Evolutionary conservation across 257 asterid genomes (phyloP).

Genomic region (Schizonepeta tenuifolia): DNA sequence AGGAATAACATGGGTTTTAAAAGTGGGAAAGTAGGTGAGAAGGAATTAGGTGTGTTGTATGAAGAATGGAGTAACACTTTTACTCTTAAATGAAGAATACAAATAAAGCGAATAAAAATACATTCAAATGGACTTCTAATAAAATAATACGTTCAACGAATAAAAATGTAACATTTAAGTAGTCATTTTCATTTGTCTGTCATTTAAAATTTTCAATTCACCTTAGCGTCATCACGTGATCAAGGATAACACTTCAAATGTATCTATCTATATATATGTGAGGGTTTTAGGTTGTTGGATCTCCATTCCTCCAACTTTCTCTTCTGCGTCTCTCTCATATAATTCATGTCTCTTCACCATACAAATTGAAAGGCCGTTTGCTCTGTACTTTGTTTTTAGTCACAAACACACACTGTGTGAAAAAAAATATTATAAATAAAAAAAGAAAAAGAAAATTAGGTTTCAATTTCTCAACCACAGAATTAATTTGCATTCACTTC

Average conservation of each 20-base stretch:
- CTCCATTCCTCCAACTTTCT: conserved; percentile 2
- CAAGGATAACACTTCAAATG: not conserved
- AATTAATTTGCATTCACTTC: conserved; percentile 9
- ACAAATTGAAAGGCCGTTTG: conserved; percentile 9
- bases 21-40: too few relatives aligned
- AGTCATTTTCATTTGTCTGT: too few relatives aligned
- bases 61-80: too few relatives aligned
- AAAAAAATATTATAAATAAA: not conserved
- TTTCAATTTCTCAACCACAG: conserved; percentile 26
- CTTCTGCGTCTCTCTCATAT: not conserved
- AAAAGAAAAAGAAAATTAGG: not conserved
- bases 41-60: too few relatives aligned
- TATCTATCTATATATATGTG: not conserved
- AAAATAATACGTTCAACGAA: too few relatives aligned
- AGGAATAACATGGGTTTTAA: too few relatives aligned
- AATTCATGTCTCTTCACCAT: conserved; percentile 3
- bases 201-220: not conserved
- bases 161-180: too few relatives aligned
- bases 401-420: conserved; percentile 21
- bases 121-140: too few relatives aligned
- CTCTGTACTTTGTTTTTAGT: conserved; percentile 20
- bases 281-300: conserved; percentile 20
- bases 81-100: too few relatives aligned
- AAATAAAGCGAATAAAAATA: too few relatives aligned
- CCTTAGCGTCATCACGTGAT: conserved; percentile 18